Evolutionary conservation across 2,329 filamentous ascomycete genomes (phyloP).

Genomic region (Diaporthe capsici): DNA sequence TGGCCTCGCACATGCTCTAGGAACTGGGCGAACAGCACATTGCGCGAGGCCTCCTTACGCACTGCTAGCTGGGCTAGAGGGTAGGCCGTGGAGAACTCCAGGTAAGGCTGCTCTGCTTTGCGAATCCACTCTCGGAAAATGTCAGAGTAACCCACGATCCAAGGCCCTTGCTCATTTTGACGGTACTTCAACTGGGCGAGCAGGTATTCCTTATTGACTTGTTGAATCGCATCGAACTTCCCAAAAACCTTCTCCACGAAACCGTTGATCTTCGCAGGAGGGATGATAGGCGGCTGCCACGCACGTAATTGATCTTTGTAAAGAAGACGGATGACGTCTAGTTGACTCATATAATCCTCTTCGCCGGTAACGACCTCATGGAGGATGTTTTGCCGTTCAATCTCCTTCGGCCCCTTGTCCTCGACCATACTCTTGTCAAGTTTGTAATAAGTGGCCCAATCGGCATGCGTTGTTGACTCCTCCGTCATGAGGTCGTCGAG

Average conservation of each 20-base stretch:
- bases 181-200: conserved; percentile 95
- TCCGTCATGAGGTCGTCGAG: conserved; percentile 80
- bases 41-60: conserved; percentile 85
- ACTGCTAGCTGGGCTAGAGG: conserved; percentile 87
- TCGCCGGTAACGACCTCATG: conserved; percentile 97
- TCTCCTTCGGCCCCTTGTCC: conserved; percentile 83
- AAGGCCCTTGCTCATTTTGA: conserved; percentile 96
- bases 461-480: conserved; percentile 77
- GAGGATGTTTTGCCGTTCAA: conserved; percentile 92
- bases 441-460: conserved; percentile 93
- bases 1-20: conserved; percentile 84
- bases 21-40: conserved; percentile 89
- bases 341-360: conserved; percentile 89
- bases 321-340: conserved; percentile 86
- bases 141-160: conserved; percentile 94
- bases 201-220: conserved; percentile 93
- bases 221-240: conserved; percentile 88
- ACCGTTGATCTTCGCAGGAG: conserved; percentile 80
- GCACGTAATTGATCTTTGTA: conserved; percentile 85
- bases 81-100: conserved; percentile 92
- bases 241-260: conserved; percentile 92
- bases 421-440: conserved; percentile 83
- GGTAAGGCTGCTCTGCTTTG: conserved; percentile 89
- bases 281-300: conserved; percentile 84
- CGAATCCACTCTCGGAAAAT: conserved; percentile 99